Evolutionary conservation across 768 basidiomycete species (phyloP).

Genomic region (Clitopilus hobsonii): DNA sequence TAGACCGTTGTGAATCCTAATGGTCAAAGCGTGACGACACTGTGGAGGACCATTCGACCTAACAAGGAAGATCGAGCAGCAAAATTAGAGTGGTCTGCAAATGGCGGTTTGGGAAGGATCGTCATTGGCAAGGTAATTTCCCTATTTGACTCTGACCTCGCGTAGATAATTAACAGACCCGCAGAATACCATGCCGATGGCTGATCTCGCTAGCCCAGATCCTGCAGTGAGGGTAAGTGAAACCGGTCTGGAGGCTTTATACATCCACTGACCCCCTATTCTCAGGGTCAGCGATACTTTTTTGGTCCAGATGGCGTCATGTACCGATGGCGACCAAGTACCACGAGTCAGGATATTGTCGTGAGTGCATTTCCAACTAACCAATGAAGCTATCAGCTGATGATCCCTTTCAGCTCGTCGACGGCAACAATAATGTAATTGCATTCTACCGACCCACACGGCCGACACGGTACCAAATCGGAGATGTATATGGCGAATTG

Average conservation of each 20-base stretch:
- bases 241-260: conserved; percentile 7
- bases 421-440: conserved; percentile 62
- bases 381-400: conserved; percentile 12
- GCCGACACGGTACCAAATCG: conserved; percentile 77
- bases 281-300: conserved; percentile 62
- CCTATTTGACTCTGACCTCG: conserved; percentile 7
- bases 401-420: conserved; percentile 54
- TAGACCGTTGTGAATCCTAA: conserved; percentile 62
- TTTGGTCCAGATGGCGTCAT: conserved; percentile 78
- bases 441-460: conserved; percentile 79
- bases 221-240: conserved; percentile 52
- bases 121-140: conserved; percentile 73
- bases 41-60: conserved; percentile 76
- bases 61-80: conserved; percentile 88
- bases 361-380: conserved; percentile 33
- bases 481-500: conserved; percentile 83
- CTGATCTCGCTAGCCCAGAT: conserved; percentile 74
- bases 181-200: conserved; percentile 76
- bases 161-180: conserved; percentile 21
- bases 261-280: conserved; percentile 6
- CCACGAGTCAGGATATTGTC: conserved; percentile 51
- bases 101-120: conserved; percentile 79
- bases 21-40: conserved; percentile 70
- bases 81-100: conserved; percentile 82
- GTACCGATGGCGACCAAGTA: conserved; percentile 77